phyloP scores from a whole-genome alignment of 441 rosid species.

The Mallotus repandus region DNA sequence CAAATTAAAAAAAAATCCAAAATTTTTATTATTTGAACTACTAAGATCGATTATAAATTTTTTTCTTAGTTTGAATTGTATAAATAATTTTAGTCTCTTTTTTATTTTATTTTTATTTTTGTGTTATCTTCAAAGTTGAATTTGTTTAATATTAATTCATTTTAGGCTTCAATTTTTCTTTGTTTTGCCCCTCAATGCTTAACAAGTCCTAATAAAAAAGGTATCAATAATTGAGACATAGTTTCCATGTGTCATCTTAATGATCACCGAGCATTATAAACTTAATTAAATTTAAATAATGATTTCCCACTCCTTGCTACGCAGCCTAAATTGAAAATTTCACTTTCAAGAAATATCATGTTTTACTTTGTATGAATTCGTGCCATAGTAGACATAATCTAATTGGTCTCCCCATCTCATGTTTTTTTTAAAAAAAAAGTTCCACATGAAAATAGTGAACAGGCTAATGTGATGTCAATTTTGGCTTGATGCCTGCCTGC shows the following conservation, averaged over 20 bases:
- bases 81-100: conserved; percentile 1
- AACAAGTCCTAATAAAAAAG: conserved; percentile 24
- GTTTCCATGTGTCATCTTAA: conserved; percentile 31
- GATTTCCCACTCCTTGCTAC: neutral
- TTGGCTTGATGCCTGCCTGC: conserved; percentile 18
- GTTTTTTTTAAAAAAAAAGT: neutral
- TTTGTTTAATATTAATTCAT: conserved; percentile 16
- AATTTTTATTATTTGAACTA: no score
- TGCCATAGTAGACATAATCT: neutral
- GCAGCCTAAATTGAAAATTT: conserved; percentile 2
- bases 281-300: neutral
- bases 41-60: conserved; percentile 13
- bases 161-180: conserved; percentile 2
- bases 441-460: neutral
- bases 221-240: conserved; percentile 39
- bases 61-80: conserved; percentile 2
- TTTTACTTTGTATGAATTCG: neutral
- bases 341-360: neutral
- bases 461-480: neutral
- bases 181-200: neutral
- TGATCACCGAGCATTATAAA: conserved; percentile 11
- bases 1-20: no score
- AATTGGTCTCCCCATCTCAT: conserved; percentile 4
- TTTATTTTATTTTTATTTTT: no score
- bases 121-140: conserved; percentile 23